Evolutionary conservation across 805 yeast genomes (phyloP).

Genomic region (Starmerella powellii): DNA sequence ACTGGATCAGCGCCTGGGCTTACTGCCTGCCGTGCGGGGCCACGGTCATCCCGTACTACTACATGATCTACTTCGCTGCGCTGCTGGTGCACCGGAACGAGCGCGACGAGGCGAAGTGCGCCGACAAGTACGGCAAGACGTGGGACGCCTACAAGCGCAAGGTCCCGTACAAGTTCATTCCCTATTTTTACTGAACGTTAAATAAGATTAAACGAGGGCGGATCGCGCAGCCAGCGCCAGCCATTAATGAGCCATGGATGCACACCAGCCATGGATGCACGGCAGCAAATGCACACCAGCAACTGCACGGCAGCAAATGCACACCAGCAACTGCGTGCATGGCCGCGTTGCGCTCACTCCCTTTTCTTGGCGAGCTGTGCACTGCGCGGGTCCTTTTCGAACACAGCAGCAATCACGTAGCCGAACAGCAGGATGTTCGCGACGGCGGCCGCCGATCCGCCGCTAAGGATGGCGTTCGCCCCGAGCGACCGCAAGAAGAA

Average conservation of each 20-base stretch:
- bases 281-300: no score
- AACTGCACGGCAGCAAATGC: no score
- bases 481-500: conserved; percentile 32
- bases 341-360: no score
- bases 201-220: no score
- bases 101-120: conserved; percentile 87
- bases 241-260: no score
- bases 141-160: conserved; percentile 72
- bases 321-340: no score
- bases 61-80: conserved; percentile 67
- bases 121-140: conserved; percentile 67
- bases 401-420: conserved; percentile 57
- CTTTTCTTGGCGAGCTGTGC: conserved; percentile 11
- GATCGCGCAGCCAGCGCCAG: no score
- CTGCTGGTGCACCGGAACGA: conserved; percentile 76
- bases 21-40: conserved; percentile 90
- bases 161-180: conserved; percentile 86
- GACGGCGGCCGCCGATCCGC: conserved; percentile 59
- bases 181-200: conserved; percentile 54
- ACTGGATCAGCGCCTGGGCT: conserved; percentile 80
- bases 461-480: conserved; percentile 40
- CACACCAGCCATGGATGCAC: no score
- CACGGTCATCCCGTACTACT: conserved; percentile 74
- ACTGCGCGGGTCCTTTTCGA: conserved; percentile 36
- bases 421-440: conserved; percentile 60